Evolutionary conservation across 73 alveolate genomes (phyloP).

Genomic region (Paramecium tetraurelia): DNA sequence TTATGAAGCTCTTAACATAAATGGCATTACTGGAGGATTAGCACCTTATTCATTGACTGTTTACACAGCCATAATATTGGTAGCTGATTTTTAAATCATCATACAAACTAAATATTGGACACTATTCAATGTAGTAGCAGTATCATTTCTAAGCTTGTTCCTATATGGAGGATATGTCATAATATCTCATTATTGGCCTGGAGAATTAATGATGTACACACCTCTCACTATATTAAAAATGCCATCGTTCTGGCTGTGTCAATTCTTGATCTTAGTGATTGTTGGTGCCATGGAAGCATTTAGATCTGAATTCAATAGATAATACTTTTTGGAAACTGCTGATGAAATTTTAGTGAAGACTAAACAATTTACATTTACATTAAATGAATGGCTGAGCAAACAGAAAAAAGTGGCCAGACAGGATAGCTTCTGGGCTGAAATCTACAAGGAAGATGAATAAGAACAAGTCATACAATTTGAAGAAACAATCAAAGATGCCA

Average conservation of each 20-base stretch:
- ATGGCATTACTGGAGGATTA: conserved; percentile 38
- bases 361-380: background rate
- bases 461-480: background rate
- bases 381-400: background rate
- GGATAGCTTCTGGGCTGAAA: conserved; percentile 20
- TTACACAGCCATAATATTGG: conserved; percentile 42
- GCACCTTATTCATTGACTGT: conserved; percentile 24
- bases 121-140: conserved; percentile 29
- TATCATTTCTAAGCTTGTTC: conserved; percentile 24
- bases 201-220: conserved; percentile 13
- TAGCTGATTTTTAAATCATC: conserved; percentile 47
- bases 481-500: background rate
- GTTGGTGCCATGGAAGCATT: background rate
- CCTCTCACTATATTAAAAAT: conserved; percentile 36
- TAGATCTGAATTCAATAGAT: background rate
- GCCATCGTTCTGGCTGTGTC: conserved; percentile 40
- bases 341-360: background rate
- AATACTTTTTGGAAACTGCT: background rate
- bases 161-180: conserved; percentile 21
- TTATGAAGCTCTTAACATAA: background rate
- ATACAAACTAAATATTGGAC: conserved; percentile 52
- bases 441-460: background rate
- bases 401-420: background rate
- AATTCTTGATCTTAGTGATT: background rate
- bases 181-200: conserved; percentile 38